Evolutionary conservation across 164 flowering plant species (phyloP).

Genomic region (Chimonanthus praecox): DNA sequence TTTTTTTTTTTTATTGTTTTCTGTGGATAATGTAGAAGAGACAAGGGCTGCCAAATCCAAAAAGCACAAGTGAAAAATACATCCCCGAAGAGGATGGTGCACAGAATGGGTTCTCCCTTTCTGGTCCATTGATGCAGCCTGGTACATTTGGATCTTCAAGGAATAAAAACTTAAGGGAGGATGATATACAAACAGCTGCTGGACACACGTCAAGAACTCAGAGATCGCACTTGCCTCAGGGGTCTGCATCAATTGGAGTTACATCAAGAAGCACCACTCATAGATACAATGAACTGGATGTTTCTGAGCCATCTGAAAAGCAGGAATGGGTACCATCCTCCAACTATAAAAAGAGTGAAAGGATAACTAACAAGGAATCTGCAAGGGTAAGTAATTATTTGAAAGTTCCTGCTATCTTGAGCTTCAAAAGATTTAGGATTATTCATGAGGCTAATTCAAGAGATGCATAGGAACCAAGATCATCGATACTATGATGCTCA

Average conservation of each 20-base stretch:
- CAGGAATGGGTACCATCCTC: constrained; percentile 33
- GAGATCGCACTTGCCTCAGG: constrained; percentile 31
- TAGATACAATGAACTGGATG: constrained; percentile 33
- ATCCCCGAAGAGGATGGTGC: constrained; percentile 43
- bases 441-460: neutral
- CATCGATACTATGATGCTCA: neutral
- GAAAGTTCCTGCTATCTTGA: neutral
- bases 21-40: constrained; percentile 35
- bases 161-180: constrained; percentile 13
- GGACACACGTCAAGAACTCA: constrained; percentile 7
- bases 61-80: constrained; percentile 40
- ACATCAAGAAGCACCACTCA: constrained; percentile 36
- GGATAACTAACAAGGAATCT: constrained; percentile 25
- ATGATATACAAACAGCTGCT: constrained; percentile 18
- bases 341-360: constrained; percentile 40
- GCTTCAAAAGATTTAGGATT: neutral
- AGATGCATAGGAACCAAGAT: too few relatives aligned
- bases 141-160: constrained; percentile 16
- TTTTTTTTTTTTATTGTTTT: neutral
- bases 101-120: constrained; percentile 20
- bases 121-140: constrained; percentile 29
- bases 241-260: constrained; percentile 39
- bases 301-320: constrained; percentile 33
- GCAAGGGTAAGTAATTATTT: constrained; percentile 24
- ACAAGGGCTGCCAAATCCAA: constrained; percentile 37